A percentile compares a stretch with the other conserved stretches of the same genome.
phyloP scores from a whole-genome alignment of 805 yeast species.

The Candida nanaspora region DNA sequence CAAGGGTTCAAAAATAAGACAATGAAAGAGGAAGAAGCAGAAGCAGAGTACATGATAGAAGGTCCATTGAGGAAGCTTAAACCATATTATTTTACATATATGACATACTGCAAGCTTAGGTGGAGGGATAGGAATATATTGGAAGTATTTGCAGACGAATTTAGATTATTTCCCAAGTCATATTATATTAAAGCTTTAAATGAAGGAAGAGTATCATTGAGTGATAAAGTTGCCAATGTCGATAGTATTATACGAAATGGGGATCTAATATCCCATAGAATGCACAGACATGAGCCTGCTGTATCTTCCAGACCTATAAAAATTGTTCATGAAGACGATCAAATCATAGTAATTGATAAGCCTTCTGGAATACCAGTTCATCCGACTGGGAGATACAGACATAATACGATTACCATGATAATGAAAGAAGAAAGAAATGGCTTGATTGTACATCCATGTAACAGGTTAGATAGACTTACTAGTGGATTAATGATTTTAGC shows the following conservation, averaged over 20 bases:
- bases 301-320: conserved; percentile 54
- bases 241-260: conserved; percentile 74
- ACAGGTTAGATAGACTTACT: conserved; percentile 82
- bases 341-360: conserved; percentile 78
- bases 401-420: conserved; percentile 69
- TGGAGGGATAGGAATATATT: conserved; percentile 83
- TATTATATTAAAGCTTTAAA: conserved; percentile 52
- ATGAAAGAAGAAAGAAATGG: conserved; percentile 60
- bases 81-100: conserved; percentile 84
- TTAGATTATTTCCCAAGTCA: conserved; percentile 65
- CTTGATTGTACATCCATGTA: conserved; percentile 69
- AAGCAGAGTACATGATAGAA: conserved; percentile 47
- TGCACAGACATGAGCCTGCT: conserved; percentile 89
- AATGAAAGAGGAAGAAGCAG: conserved; percentile 50
- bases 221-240: conserved; percentile 52
- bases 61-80: conserved; percentile 63
- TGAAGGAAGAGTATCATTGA: conserved; percentile 70
- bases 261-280: conserved; percentile 68
- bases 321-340: conserved; percentile 67
- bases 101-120: conserved; percentile 84
- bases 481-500: conserved; percentile 93
- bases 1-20: conserved; percentile 19
- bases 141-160: conserved; percentile 79
- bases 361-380: conserved; percentile 96
- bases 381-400: conserved; percentile 83